Evolutionary conservation across 2,329 filamentous ascomycete genomes (phyloP).

Genomic region (Calcarisporium arbuscula): DNA sequence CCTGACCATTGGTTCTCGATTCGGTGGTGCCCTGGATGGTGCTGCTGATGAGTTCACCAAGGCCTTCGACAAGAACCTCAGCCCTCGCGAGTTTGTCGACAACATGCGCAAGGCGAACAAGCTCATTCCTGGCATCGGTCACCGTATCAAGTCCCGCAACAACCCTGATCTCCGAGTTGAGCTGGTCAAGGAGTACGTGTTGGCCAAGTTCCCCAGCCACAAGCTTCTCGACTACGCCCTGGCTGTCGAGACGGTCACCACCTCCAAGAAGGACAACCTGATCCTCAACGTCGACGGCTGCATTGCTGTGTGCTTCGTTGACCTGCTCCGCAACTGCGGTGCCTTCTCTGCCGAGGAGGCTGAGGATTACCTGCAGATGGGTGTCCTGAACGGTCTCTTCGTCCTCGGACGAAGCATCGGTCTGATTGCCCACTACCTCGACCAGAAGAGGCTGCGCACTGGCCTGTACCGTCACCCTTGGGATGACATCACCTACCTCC

Average conservation of each 20-base stretch:
- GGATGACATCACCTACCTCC: slow-evolving; percentile 96
- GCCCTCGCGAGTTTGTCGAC: slow-evolving; percentile 98
- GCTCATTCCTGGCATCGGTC: slow-evolving; percentile 97
- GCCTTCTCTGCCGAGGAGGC: slow-evolving; percentile 94
- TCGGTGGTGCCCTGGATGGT: slow-evolving; percentile 96
- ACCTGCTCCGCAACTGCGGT: slow-evolving; percentile 94
- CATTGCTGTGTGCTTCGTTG: slow-evolving; percentile 97
- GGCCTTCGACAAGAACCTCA: slow-evolving; percentile 96
- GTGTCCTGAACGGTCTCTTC: slow-evolving; percentile 98
- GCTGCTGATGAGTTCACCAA: slow-evolving; percentile 98
- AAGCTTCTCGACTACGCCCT: slow-evolving; percentile 99
- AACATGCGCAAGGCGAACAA: slow-evolving; percentile 99
- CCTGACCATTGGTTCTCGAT: slow-evolving; percentile 94
- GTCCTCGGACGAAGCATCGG: slow-evolving; percentile 94
- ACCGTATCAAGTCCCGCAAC: slow-evolving; percentile 99
- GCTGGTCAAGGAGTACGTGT: slow-evolving; percentile 97
- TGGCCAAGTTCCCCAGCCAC: slow-evolving; percentile 94
- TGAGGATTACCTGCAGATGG: slow-evolving; percentile 98
- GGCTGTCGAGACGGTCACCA: slow-evolving; percentile 95
- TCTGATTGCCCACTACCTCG: slow-evolving; percentile 98
- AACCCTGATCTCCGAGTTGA: slow-evolving; percentile 99
- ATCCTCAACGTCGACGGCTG: slow-evolving; percentile 99
- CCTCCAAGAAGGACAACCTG: slow-evolving; percentile 99
- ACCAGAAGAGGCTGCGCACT: slow-evolving; percentile 98
- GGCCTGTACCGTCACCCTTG: slow-evolving; percentile 98